Evolutionary conservation across 441 rosid genomes (phyloP), one percentile per base, ranked within the genome.

Genomic region (Brassica balearica): DNA sequence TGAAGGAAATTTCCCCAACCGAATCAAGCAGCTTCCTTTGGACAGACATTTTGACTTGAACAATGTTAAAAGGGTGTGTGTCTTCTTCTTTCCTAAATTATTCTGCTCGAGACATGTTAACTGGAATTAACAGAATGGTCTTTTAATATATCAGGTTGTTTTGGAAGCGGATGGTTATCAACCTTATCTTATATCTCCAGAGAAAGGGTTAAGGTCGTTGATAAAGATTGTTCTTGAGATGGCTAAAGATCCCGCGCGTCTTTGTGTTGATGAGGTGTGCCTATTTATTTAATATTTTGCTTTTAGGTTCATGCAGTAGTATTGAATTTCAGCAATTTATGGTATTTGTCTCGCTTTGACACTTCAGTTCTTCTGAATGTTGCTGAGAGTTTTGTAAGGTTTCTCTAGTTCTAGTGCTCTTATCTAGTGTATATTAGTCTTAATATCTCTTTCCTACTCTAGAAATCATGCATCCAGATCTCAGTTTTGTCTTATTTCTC

Each of bases 131-230:
- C 81, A 78, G 22, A 67, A 43, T 69, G 69, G 23, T 65, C 53
- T 77, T 82, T 81, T 48, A 72, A 74, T 69, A 66, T 23, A 75
- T 80, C 88, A 93, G 99, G 87, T 93, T 83, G 98, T 95, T 66
- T 81, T 95, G 72, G 98, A 95, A 83, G 97, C 98, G 36, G 98
- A 95, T 88, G 99, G 99, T 76, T 95, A 95, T 86, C 99, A 95
- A 83, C 99, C 99, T 10, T 95, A 95, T 85, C 96, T 95, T 46
- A 93, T 95, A 84, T 95, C 99, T 55, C 59, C 99, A 9, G 99
- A 95, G 87, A 95, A 95, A 84, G 59, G 59, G 59, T 17, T 55
- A 22, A 55, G 59, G 59, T 55, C 59, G 22, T 55, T 95, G 77
- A 95, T 95, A 81, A 95, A 95, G 86, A 85, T 88, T 73, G 99